Evolutionary conservation across 2,329 filamentous ascomycete genomes (phyloP), one percentile per base, ranked within the genome.

Genomic region (Cercospora janseana): DNA sequence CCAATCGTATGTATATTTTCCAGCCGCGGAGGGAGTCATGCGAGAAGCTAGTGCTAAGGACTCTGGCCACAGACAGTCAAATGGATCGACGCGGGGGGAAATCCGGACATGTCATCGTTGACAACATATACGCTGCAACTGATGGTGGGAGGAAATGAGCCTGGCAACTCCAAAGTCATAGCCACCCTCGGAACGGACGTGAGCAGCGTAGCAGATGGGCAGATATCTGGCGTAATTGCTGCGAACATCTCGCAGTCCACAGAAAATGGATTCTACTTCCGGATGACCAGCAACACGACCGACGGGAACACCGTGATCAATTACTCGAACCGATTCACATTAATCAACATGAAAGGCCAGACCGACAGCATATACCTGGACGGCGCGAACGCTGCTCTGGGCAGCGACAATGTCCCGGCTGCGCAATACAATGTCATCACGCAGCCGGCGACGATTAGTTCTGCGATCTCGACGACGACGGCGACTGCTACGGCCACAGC

Each of bases 311-410:
- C 20, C 18, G 71, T 81, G 20, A 77, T 75, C 51, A 81, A 79
- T 60, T 85, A 77, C 63, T 84, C 81, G 4, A 60, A 72, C 38
- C 81, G 82, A 52, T 87, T 87, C 67, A 76, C 79, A 5, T 69
- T 86, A 42, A 73, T 72, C 15, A 76, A 75, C 58, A 85, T 86
- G 82, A 82, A 76, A 3, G 82, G 82, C 21, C 68, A 69, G 3
- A 84, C 84, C 60, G 69, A 75, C 2, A 51, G 70, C 1, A 61
- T 60, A 28, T 67, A 78, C 38, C 58, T 65, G 12, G 48, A 55
- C 23, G 58, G 48, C 15, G 58, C 58, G 10, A 56, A 53, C 28
- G 45, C 44, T 10, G 51, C 42, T 7, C 29, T 34, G 8, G 58
- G 58, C 2, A 47, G 29, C 15, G 34, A 49, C 8, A 49, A 59